phyloP scores from a whole-genome alignment of 192 early-diverging fungal species.

The Chytriomyces hyalinus region DNA sequence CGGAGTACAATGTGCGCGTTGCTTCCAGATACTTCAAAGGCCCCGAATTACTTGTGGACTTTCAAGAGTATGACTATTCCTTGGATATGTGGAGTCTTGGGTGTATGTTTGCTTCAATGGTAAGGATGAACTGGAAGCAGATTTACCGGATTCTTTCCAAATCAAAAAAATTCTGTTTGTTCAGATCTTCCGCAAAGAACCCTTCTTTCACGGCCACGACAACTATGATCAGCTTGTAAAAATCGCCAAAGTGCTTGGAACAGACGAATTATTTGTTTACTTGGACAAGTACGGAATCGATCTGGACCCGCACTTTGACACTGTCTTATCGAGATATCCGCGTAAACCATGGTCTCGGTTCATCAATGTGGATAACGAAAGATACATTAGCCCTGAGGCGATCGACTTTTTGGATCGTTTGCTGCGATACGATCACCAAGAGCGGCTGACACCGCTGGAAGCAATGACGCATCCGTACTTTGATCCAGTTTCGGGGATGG shows the following conservation, averaged over 20 bases:
- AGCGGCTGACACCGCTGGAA: constrained; percentile 82
- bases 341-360: constrained; percentile 88
- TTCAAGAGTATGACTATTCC: constrained; percentile 98
- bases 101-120: constrained; percentile 99
- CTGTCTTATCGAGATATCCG: constrained; percentile 91
- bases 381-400: constrained; percentile 80
- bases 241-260: constrained; percentile 97
- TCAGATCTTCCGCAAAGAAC: constrained; percentile 98
- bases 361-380: constrained; percentile 82
- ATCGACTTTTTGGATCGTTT: constrained; percentile 90
- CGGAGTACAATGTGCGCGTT: constrained; percentile 97
- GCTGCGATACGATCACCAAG: constrained; percentile 92
- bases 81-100: constrained; percentile 99
- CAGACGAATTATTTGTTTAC: constrained; percentile 91
- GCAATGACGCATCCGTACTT: constrained; percentile 94
- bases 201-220: constrained; percentile 98
- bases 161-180: background rate
- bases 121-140: constrained; percentile 42
- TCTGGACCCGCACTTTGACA: constrained; percentile 87
- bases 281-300: constrained; percentile 95
- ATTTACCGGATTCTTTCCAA: constrained; percentile 1
- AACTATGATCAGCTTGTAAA: constrained; percentile 99
- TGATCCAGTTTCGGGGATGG: constrained; percentile 46
- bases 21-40: constrained; percentile 99
- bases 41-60: constrained; percentile 97